Evolutionary conservation across 2,329 filamentous ascomycete species (phyloP).

Genomic region (Claviceps sp.): DNA sequence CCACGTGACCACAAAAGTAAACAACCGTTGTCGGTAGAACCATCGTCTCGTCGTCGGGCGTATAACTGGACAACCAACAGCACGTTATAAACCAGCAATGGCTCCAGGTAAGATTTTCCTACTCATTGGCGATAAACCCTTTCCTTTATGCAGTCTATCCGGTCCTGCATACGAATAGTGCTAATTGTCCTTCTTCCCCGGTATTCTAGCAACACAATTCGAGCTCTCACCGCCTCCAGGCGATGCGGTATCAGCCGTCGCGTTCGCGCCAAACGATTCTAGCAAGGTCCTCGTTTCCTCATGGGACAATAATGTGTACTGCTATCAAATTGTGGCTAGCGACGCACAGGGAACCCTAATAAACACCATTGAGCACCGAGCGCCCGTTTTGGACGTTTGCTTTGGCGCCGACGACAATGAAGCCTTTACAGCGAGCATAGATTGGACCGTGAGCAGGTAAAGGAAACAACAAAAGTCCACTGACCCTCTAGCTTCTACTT

Average conservation of each 20-base stretch:
- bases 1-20: slow-evolving; percentile 27
- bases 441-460: slow-evolving; percentile 70
- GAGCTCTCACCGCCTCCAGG: slow-evolving; percentile 69
- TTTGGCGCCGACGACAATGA: slow-evolving; percentile 74
- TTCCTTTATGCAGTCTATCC: background rate
- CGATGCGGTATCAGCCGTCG: slow-evolving; percentile 77
- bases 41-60: background rate
- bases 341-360: slow-evolving; percentile 43
- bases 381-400: slow-evolving; percentile 81
- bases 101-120: slow-evolving; percentile 24
- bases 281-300: slow-evolving; percentile 76
- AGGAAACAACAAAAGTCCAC: background rate
- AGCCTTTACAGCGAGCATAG: slow-evolving; percentile 75
- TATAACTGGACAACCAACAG: background rate
- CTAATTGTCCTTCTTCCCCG: background rate
- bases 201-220: slow-evolving; percentile 54
- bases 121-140: background rate
- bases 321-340: slow-evolving; percentile 61
- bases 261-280: slow-evolving; percentile 67
- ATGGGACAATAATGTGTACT: slow-evolving; percentile 86
- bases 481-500: too few species aligned
- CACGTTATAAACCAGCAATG: slow-evolving; percentile 15
- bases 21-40: slow-evolving; percentile 14
- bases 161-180: background rate
- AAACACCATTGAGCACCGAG: slow-evolving; percentile 64